phyloP scores from a whole-genome alignment of 805 yeast genomes.

The Candida schatavii region DNA sequence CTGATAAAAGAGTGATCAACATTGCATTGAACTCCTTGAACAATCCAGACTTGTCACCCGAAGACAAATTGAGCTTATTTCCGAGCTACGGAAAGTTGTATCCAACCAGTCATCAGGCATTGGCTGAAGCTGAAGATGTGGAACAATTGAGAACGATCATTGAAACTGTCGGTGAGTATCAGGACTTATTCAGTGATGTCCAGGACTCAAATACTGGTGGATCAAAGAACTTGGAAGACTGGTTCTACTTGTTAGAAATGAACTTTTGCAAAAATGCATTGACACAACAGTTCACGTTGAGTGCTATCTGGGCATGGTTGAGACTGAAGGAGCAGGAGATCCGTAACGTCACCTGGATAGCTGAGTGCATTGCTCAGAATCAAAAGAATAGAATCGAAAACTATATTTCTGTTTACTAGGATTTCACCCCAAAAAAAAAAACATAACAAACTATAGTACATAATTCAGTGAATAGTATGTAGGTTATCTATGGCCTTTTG shows the following conservation, averaged over 20 bases:
- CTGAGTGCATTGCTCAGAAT: conserved; percentile 98
- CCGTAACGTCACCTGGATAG: conserved; percentile 98
- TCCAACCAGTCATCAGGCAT: conserved; percentile 62
- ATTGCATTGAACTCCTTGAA: conserved; percentile 87
- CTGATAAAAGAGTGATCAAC: conserved; percentile 91
- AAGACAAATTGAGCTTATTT: conserved; percentile 66
- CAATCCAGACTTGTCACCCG: conserved; percentile 67
- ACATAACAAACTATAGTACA: no score
- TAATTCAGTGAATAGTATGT: no score
- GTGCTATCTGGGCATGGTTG: conserved; percentile 95
- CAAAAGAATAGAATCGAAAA: conserved; percentile 92
- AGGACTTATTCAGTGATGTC: conserved; percentile 46
- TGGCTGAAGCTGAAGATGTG: conserved; percentile 77
- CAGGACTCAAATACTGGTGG: conserved; percentile 35
- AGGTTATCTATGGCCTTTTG: no score
- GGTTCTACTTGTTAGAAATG: conserved; percentile 91
- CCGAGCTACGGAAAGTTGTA: conserved; percentile 83
- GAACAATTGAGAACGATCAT: conserved; percentile 74
- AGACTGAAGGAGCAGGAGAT: conserved; percentile 95
- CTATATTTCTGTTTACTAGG: conserved; percentile 79
- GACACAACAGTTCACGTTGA: conserved; percentile 91
- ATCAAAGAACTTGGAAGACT: conserved; percentile 81
- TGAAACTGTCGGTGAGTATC: conserved; percentile 63
- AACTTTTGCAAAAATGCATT: conserved; percentile 86
- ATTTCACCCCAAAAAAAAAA: no score